Evolutionary conservation across 257 asterid genomes (phyloP), one percentile per base, ranked within the genome.

Genomic region (Nicotiana knightiana): DNA sequence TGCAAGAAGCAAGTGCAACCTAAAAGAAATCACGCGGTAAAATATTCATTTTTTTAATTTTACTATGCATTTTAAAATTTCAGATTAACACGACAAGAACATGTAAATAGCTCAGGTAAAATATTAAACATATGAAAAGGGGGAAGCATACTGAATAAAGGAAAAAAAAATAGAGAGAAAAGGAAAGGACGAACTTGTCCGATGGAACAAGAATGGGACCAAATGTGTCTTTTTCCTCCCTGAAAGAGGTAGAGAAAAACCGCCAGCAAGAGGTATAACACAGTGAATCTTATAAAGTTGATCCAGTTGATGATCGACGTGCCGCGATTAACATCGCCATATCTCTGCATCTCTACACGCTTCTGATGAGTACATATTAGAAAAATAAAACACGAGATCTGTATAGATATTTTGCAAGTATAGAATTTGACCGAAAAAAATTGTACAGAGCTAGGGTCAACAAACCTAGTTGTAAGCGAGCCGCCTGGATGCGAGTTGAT

Each of bases 191-290:
- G 43, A 18, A 90, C 98, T 90, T 93, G 88, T 94, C 93, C 67
- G 91, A 84, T 3, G 98, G 97, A 63, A 94, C 99, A 78, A 84
- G 94, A 87, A 96, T 96, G 66, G 96, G 97, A 62, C 99, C 98
- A 84, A 96, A 96, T 12, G 97, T 94, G 80, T 96, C 99, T 77
- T 89, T 85, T 83, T 96, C 99, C 84, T 94, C 97, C 85, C 99
- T 88, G 77, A 89, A 93, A 12, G 97, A 87, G 10, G 92, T 79
- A 6, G 97, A 91, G 86, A 86, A 87, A 87, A 86, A 90, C 86
- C 94, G 88, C 86, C 90, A 90, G 80, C 86, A 87, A 76, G 91
- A 77, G 30, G 86, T 46, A 79, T 75, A 84, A 48, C 82, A 82
- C 61, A 66, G 51, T n/a, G 87, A 82, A n/a, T 55, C 82, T 6